Conservation (phyloP, 192 early-diverging fungal genomes). For the Mortierella claussenii region DNA sequence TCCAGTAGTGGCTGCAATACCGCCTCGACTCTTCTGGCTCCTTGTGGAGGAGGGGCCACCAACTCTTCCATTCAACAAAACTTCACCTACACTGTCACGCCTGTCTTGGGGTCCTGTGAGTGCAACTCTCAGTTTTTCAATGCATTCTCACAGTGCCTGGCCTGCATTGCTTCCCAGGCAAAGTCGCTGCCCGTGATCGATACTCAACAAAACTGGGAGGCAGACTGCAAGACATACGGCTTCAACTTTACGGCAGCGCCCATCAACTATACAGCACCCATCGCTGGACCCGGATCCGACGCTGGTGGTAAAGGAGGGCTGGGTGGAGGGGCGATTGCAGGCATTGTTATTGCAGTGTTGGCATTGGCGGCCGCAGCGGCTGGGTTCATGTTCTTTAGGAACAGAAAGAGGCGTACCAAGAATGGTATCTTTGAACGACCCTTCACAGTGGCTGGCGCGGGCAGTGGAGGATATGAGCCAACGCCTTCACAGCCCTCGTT, state of each 20-base stretch:
- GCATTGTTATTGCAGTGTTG: constrained; percentile 27
- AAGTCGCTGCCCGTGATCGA: constrained; percentile 23
- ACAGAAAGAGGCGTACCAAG: constrained; percentile 22
- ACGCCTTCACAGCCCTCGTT: constrained; percentile 16
- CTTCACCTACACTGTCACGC: constrained; percentile 31
- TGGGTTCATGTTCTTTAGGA: constrained; percentile 16
- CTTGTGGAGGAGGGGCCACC: constrained; percentile 45
- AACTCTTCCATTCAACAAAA: constrained; percentile 32
- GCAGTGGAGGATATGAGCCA: constrained; percentile 5
- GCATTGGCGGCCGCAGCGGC: constrained; percentile 1
- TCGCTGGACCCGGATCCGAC: not conserved
- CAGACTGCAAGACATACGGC: constrained; percentile 25
- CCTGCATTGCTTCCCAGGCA: constrained; percentile 36
- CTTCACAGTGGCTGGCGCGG: constrained; percentile 20
- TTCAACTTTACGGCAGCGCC: constrained; percentile 41
- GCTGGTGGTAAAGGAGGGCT: constrained; percentile 4
- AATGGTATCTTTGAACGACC: constrained; percentile 35
- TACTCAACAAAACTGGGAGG: constrained; percentile 27
- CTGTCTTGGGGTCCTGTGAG: constrained; percentile 36
- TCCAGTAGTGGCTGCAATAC: constrained; percentile 12
- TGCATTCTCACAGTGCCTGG: constrained; percentile 23
- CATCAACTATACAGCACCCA: constrained; percentile 21
- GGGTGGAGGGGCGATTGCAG: constrained; percentile 18
- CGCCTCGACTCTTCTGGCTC: constrained; percentile 13
- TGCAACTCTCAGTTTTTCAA: constrained; percentile 48